phyloP scores from a whole-genome alignment of 2,329 filamentous ascomycete species.

The Cercospora sp. region DNA sequence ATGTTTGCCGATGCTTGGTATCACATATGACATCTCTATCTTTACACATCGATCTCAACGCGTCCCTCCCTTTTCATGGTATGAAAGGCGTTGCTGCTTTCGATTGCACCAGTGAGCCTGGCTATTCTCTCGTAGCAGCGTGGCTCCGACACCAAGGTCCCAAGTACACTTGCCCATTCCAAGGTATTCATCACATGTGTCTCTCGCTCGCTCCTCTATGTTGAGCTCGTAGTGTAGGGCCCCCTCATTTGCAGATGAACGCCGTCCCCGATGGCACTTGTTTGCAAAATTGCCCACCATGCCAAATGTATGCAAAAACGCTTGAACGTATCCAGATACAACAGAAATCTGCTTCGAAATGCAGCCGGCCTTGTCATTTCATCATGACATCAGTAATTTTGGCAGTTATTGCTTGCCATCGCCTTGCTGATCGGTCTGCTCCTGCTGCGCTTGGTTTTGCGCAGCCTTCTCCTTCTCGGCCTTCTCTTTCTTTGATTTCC shows the following conservation, averaged over 20 bases:
- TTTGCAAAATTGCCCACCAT: not conserved
- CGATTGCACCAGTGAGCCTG: not conserved
- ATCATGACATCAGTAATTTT: slow-evolving; percentile 1
- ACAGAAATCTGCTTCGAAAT: slow-evolving; percentile 7
- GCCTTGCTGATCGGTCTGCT: slow-evolving; percentile 5
- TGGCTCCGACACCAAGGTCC: not conserved
- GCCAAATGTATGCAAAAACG: slow-evolving; percentile 20
- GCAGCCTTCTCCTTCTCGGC: slow-evolving; percentile 22
- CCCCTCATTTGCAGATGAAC: not conserved
- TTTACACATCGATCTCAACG: slow-evolving; percentile 5
- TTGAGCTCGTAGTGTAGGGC: not conserved
- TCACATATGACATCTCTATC: slow-evolving; percentile 9
- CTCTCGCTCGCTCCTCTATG: slow-evolving; percentile 1
- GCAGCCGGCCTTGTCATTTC: slow-evolving; percentile 8
- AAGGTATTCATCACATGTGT: not conserved
- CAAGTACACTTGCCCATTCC: not conserved
- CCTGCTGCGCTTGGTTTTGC: not conserved
- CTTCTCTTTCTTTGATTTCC: slow-evolving; percentile 30
- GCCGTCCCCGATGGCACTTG: not conserved
- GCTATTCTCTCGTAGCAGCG: not conserved
- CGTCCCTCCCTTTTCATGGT: not conserved
- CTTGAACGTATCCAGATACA: slow-evolving; percentile 22
- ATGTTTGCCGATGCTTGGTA: slow-evolving; percentile 4
- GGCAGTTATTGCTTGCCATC: not conserved
- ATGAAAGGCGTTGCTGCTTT: not conserved